These are phyloP conservation scores for Fraxinus dipetala DNA, from an alignment of 305 asterid species.

Conservation along the genomic window DNA sequence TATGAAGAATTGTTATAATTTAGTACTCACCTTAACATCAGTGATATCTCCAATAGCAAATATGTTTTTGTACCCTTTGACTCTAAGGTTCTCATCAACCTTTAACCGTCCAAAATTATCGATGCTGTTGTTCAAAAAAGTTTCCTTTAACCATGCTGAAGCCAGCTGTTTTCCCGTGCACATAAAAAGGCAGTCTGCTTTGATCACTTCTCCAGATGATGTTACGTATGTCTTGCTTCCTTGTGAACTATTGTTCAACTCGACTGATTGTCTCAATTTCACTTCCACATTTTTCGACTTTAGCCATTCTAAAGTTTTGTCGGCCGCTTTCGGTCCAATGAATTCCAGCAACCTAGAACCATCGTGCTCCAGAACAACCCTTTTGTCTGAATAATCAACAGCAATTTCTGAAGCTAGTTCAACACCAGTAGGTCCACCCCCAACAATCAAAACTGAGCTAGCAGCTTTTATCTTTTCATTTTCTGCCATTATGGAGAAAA, in stretches of 20 bases:
- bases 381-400: constrained; percentile 59
- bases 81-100: constrained; percentile 65
- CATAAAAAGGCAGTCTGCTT: constrained; percentile 50
- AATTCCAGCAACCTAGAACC: constrained; percentile 69
- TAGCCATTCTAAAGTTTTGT: constrained; percentile 65
- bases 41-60: constrained; percentile 77
- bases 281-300: constrained; percentile 59
- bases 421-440: constrained; percentile 86
- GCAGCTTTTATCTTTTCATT: constrained; percentile 57
- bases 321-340: constrained; percentile 65
- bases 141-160: constrained; percentile 58
- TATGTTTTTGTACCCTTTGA: constrained; percentile 62
- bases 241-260: constrained; percentile 32
- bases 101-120: constrained; percentile 54
- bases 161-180: constrained; percentile 72
- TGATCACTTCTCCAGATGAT: constrained; percentile 53
- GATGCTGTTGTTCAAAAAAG: constrained; percentile 43
- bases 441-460: constrained; percentile 56
- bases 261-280: constrained; percentile 53
- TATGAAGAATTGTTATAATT: not conserved
- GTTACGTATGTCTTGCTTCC: constrained; percentile 43
- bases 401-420: constrained; percentile 81
- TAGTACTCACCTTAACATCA: constrained; percentile 53
- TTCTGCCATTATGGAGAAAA: constrained; percentile 33
- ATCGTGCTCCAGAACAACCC: constrained; percentile 55